These are phyloP conservation scores for Helianthus annuus DNA, from an alignment of 129 eudicot genomes.

Conservation along the genomic window DNA sequence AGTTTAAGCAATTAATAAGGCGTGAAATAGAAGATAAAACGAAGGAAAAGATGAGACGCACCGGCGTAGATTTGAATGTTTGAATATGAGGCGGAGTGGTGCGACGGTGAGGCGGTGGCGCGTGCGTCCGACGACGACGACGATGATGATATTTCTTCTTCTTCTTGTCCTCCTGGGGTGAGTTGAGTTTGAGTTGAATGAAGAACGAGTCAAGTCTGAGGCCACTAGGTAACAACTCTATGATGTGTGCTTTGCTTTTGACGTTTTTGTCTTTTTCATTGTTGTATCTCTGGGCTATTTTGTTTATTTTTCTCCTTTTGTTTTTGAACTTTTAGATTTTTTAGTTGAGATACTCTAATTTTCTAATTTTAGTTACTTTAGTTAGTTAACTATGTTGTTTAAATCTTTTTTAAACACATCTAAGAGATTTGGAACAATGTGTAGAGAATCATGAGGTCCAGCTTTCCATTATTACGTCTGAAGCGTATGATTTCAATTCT, in stretches of 20 bases:
- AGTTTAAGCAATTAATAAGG: background rate
- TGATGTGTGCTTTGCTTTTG: conserved; percentile 27
- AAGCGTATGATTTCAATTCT: no score
- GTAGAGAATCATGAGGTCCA: no score
- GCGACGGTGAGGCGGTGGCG: background rate
- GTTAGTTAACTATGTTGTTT: no score
- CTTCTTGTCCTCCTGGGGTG: conserved; percentile 4
- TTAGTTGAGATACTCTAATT: no score
- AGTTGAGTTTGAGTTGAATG: background rate
- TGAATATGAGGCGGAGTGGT: background rate
- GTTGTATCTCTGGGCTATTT: conserved; percentile 10
- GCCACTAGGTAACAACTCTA: background rate
- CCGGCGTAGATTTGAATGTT: conserved; percentile 10
- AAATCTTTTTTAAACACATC: no score
- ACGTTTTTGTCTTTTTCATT: conserved; percentile 29
- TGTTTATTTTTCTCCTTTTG: background rate
- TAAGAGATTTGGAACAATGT: no score
- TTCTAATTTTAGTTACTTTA: no score
- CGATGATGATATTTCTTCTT: no score
- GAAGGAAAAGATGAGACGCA: background rate
- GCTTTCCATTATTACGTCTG: no score
- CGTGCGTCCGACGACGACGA: background rate
- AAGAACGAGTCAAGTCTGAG: conserved; percentile 3
- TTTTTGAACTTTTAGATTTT: no score
- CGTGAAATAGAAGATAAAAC: conserved; percentile 8